Evolutionary conservation across 192 early-diverging fungal genomes (phyloP).

Genomic region (Gorgonomyces haynaldii): DNA sequence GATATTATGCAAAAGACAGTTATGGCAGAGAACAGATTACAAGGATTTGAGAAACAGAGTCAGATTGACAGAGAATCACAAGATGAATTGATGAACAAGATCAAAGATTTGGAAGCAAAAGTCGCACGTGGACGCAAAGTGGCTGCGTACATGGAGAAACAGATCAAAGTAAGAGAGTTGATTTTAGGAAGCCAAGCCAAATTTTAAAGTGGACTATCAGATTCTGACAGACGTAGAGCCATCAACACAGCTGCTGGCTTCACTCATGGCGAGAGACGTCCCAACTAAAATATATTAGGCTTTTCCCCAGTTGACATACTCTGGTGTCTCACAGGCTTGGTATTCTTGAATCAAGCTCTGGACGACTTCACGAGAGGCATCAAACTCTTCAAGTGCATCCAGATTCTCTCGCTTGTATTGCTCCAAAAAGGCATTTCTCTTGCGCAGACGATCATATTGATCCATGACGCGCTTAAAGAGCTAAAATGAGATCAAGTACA

Average conservation of each 20-base stretch:
- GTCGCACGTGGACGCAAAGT: conserved; percentile 19
- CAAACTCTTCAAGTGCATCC: conserved; percentile 70
- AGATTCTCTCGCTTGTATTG: conserved; percentile 67
- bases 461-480: conserved; percentile 84
- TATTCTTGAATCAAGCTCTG: conserved; percentile 91
- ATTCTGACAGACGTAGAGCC: conserved; percentile 24
- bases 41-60: conserved; percentile 1
- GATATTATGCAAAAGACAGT: conserved; percentile 2
- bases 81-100: conserved; percentile 6
- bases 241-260: conserved; percentile 32
- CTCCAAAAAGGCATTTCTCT: conserved; percentile 93
- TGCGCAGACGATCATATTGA: conserved; percentile 87
- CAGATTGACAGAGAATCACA: conserved; percentile 6
- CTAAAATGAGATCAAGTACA: conserved; percentile 19
- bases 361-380: conserved; percentile 75
- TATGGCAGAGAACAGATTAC: conserved; percentile 6
- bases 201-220: conserved; percentile 31
- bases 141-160: conserved; percentile 33
- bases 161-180: conserved; percentile 19
- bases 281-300: neutral
- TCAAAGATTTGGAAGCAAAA: conserved; percentile 10
- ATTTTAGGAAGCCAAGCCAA: conserved; percentile 30
- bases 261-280: conserved; percentile 14
- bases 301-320: conserved; percentile 51
- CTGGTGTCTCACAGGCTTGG: conserved; percentile 81